Conservation (phyloP, 148 eudicot species). For the Arbutus unedo region DNA sequence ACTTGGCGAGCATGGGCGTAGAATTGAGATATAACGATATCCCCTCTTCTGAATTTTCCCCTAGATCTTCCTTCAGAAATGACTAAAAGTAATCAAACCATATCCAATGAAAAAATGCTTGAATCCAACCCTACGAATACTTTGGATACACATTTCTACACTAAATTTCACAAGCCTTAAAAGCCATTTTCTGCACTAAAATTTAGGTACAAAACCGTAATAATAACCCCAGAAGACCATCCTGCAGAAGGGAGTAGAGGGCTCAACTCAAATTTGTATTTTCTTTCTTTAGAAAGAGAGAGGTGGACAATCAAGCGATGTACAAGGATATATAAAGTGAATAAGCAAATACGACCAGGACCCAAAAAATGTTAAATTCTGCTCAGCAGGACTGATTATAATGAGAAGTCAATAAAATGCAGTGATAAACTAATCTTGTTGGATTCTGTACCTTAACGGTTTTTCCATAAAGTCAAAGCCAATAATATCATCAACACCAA, state of each 20-base stretch:
- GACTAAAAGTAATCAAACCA: too few species aligned
- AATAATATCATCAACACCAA: slow-evolving; percentile 79
- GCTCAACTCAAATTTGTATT: neutral
- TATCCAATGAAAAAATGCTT: too few species aligned
- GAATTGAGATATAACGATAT: neutral
- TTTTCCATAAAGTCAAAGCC: slow-evolving; percentile 95
- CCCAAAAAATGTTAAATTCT: neutral
- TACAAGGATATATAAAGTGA: neutral
- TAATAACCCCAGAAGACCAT: neutral
- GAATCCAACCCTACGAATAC: too few species aligned
- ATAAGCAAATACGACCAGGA: neutral
- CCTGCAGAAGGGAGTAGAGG: neutral
- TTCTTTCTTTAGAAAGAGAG: neutral
- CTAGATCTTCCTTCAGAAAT: too few species aligned
- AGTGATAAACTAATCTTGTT: neutral
- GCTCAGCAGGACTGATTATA: neutral
- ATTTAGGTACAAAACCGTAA: neutral
- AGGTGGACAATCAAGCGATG: neutral
- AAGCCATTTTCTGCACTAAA: neutral
- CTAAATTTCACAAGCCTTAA: neutral
- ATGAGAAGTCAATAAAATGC: neutral
- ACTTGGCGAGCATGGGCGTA: neutral
- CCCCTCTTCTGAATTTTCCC: too few species aligned
- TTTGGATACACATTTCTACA: too few species aligned
- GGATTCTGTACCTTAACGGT: slow-evolving; percentile 58